These are phyloP conservation scores for Monilinia fructicola DNA, from an alignment of 2,329 filamentous ascomycete species.

Conservation along the genomic window DNA sequence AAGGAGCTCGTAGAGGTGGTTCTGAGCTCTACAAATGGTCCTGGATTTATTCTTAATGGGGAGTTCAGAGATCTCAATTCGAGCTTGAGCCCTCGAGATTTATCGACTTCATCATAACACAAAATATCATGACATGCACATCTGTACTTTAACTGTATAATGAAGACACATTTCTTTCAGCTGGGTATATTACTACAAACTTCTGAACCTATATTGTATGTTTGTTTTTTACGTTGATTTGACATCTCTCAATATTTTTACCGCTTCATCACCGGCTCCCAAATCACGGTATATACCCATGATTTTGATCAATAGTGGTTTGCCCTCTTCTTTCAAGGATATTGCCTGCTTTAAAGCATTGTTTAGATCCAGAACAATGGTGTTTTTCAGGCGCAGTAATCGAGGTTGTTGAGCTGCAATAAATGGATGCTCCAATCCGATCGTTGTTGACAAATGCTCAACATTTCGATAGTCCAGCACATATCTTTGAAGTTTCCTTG, in stretches of 20 bases:
- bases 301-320: conserved; percentile 52
- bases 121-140: conserved; percentile 25
- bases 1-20: conserved; percentile 78
- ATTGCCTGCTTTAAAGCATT: conserved; percentile 60
- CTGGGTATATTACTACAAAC: conserved; percentile 41
- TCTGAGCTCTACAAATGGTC: conserved; percentile 81
- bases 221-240: conserved; percentile 30
- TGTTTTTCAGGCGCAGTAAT: conserved; percentile 58
- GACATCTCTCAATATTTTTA: conserved; percentile 48
- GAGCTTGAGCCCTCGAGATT: conserved; percentile 51
- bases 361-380: conserved; percentile 63
- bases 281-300: conserved; percentile 61
- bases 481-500: conserved; percentile 50
- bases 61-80: conserved; percentile 66
- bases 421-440: conserved; percentile 63
- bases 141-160: conserved; percentile 44
- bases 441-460: conserved; percentile 48
- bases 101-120: conserved; percentile 49
- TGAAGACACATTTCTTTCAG: conserved; percentile 37
- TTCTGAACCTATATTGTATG: conserved; percentile 46
- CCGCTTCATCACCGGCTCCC: conserved; percentile 58
- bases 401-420: conserved; percentile 56
- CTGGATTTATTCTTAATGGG: conserved; percentile 83
- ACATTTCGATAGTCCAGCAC: conserved; percentile 59
- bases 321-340: conserved; percentile 42